Conservation (phyloP, 441 rosid genomes). For the Adansonia madagascariensis region DNA sequence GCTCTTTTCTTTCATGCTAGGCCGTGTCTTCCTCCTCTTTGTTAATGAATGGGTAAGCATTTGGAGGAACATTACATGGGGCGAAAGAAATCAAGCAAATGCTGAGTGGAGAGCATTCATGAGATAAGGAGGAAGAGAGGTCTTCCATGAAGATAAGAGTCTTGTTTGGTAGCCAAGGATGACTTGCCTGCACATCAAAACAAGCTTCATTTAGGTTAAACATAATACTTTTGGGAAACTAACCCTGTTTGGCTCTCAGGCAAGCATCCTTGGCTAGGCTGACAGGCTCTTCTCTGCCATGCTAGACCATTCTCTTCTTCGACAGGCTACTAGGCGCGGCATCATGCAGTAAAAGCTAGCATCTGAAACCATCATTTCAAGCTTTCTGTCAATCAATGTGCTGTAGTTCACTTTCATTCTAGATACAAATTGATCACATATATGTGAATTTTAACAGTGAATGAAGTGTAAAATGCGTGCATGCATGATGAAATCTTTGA, state of each 20-base stretch:
- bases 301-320: conserved; percentile 36
- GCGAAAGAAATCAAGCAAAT: neutral
- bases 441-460: neutral
- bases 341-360: neutral
- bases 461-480: neutral
- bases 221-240: neutral
- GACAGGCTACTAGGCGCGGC: neutral
- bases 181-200: conserved; percentile 29
- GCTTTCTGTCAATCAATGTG: neutral
- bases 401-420: neutral
- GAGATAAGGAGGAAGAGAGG: conserved; percentile 25
- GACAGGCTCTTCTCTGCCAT: conserved; percentile 22
- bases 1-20: conserved; percentile 43
- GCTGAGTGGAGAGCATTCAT: neutral
- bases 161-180: conserved; percentile 39
- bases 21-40: conserved; percentile 31
- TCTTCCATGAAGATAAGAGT: conserved; percentile 34
- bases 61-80: neutral
- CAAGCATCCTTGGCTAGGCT: conserved; percentile 33
- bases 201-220: neutral
- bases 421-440: neutral
- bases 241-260: conserved; percentile 16
- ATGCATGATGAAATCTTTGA: neutral
- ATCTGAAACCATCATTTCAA: conserved; percentile 4
- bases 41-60: neutral